phyloP scores from a whole-genome alignment of 2,329 filamentous ascomycete species.

The Trichoderma oligosporum region DNA sequence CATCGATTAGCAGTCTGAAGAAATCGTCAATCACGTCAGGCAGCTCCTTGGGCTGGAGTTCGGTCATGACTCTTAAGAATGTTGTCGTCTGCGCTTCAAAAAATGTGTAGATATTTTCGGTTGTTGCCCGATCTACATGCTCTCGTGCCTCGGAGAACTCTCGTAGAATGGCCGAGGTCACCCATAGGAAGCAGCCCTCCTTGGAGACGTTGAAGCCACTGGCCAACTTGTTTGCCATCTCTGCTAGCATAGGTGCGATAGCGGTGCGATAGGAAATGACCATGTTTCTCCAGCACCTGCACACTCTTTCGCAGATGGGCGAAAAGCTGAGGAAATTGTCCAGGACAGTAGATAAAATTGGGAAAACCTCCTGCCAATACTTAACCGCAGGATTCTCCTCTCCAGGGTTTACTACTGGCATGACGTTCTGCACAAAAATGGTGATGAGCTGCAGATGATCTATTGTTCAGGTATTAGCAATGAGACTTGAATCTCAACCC shows the following conservation, averaged over 20 bases:
- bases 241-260: slow-evolving; percentile 78
- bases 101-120: slow-evolving; percentile 85
- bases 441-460: slow-evolving; percentile 92
- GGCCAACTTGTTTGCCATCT: slow-evolving; percentile 84
- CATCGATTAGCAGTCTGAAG: slow-evolving; percentile 88
- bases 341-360: slow-evolving; percentile 78
- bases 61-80: slow-evolving; percentile 85
- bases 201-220: slow-evolving; percentile 78
- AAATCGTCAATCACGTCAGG: slow-evolving; percentile 92
- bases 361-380: slow-evolving; percentile 94
- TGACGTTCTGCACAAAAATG: slow-evolving; percentile 74
- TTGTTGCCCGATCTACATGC: slow-evolving; percentile 75
- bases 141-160: slow-evolving; percentile 93
- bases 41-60: slow-evolving; percentile 69
- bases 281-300: slow-evolving; percentile 95
- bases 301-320: slow-evolving; percentile 89
- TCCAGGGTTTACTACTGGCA: slow-evolving; percentile 67
- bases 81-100: slow-evolving; percentile 90
- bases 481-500: background rate
- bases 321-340: slow-evolving; percentile 82
- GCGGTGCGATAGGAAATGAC: slow-evolving; percentile 90
- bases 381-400: slow-evolving; percentile 87
- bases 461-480: slow-evolving; percentile 32
- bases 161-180: slow-evolving; percentile 87
- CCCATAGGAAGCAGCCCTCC: slow-evolving; percentile 98